Conservation (phyloP, 352 stramenopile genomes). For the Pythium plurisporium region DNA sequence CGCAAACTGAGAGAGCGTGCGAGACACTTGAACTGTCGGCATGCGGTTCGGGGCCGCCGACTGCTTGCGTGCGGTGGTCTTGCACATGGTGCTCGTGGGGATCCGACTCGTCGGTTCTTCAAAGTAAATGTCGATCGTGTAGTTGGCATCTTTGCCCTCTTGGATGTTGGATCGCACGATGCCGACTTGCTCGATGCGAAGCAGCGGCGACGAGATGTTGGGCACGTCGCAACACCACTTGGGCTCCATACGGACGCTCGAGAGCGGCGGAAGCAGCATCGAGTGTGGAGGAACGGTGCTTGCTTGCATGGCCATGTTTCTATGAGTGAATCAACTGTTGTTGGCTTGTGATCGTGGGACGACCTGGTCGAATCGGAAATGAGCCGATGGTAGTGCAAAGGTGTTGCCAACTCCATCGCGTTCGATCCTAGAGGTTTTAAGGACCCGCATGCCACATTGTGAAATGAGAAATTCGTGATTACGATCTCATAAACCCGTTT, state of each 20-base stretch:
- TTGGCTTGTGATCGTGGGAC: no score
- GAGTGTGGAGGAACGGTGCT: no score
- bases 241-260: background rate
- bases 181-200: background rate
- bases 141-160: background rate
- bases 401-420: no score
- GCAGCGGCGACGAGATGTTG: background rate
- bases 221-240: background rate
- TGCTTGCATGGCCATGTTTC: no score
- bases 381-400: no score
- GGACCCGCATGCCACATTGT: no score
- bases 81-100: background rate
- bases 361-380: no score
- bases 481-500: no score
- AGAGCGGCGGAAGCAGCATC: background rate
- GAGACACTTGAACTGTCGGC: background rate
- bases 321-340: no score
- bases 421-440: no score
- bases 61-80: background rate
- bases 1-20: background rate
- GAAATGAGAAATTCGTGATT: no score
- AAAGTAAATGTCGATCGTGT: background rate
- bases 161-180: background rate
- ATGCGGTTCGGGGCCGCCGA: background rate
- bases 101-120: constrained; percentile 6